phyloP scores from a whole-genome alignment of 768 basidiomycete genomes.

The Rubroboletus pulcherrimus region DNA sequence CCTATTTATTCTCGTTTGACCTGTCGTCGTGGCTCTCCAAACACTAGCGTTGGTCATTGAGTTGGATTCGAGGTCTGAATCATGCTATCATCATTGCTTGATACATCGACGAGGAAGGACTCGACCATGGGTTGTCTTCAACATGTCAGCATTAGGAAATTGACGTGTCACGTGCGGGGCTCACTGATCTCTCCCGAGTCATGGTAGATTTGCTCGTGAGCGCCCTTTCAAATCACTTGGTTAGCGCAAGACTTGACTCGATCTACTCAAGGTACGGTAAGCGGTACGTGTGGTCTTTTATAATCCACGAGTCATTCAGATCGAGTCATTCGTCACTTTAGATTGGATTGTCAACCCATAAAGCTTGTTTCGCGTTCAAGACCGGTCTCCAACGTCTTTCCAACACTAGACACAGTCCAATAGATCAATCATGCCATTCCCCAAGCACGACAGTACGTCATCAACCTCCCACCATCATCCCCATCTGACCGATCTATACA shows the following conservation, averaged over 20 bases:
- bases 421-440: slow-evolving; percentile 52
- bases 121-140: background rate
- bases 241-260: background rate
- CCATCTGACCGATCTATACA: slow-evolving; percentile 28
- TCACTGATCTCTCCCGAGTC: background rate
- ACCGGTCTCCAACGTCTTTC: background rate
- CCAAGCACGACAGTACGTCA: slow-evolving; percentile 66
- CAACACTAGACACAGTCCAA: background rate
- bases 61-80: background rate
- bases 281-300: background rate
- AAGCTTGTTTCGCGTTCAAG: background rate
- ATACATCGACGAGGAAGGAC: background rate
- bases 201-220: background rate
- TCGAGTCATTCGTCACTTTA: slow-evolving; percentile 11
- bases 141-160: background rate
- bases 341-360: background rate
- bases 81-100: background rate
- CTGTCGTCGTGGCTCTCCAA: background rate
- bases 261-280: background rate
- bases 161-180: background rate
- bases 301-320: slow-evolving; percentile 4
- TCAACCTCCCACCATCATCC: background rate
- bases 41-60: background rate
- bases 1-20: background rate
- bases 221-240: background rate